Base-by-base conservation (phyloP, 1,284 basidiomycete species). In the Trametes sp. region DNA sequence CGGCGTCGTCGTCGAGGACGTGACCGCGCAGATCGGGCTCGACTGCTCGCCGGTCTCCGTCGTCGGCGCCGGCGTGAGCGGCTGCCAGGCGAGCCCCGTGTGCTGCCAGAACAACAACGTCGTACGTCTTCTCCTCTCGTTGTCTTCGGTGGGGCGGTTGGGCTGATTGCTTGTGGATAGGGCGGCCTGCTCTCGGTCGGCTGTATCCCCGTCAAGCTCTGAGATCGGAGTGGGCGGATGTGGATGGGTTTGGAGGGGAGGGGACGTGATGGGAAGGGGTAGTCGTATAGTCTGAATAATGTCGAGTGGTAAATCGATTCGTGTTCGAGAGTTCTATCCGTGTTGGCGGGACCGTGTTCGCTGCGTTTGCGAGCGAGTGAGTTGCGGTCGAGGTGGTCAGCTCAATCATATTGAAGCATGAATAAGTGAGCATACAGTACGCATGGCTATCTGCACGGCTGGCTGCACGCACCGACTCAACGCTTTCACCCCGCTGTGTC, bases 41-140 rank as follows among this genome's bases (percentile, higher is more conserved):
- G 41, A 46, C 21, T 69, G 68, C 65, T 62, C 63, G 36, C 63
- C 67, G 2, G 44, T 69, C 42, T 53, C 54, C 16, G 62, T 52
- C 31, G 58, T 72, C 53, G 67, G 64, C 10, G 52, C 44, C 41
- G 68, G 68, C 29, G 42, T 44, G 23, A 35, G 55, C 19, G 52
- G 57, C 1, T 69, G 67, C 63, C 16, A 41, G 4, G 45, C 67
- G 2, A 36, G 48, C 46, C 35, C 65, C 7, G 67, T 69, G 29
- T 67, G 67, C 63, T 69, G 67, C 61, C 24, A 63, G 56, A 63
- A 66, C 63, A 66, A 67, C 57, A 55, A 62, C 52, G 51, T 65
- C 28, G 65, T 67, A 26, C 61, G 67, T 66, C 13, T 9, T 14
- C 19, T 51, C n/a, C 14, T 29, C 19, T 29, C n/a, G n/a, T n/a